Percentiles rank a stretch among this genome's conserved stretches.
Evolutionary conservation across 805 yeast species (phyloP).

Genomic region (Ogataea nonfermentans): DNA sequence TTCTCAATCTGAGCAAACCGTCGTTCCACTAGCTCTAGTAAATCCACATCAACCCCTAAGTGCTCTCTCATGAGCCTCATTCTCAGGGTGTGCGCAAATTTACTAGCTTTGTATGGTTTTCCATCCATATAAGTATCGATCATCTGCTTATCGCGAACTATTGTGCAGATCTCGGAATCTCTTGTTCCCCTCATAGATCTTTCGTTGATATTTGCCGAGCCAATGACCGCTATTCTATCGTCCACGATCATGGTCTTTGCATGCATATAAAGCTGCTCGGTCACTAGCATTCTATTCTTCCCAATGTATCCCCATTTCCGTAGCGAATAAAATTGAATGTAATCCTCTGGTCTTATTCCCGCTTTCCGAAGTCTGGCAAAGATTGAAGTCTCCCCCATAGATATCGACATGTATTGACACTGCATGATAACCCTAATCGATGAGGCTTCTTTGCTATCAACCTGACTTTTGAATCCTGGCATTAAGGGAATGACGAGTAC

Average conservation of each 20-base stretch:
- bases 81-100: slow-evolving; percentile 85
- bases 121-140: slow-evolving; percentile 78
- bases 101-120: slow-evolving; percentile 73
- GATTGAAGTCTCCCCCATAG: slow-evolving; percentile 84
- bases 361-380: slow-evolving; percentile 75
- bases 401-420: slow-evolving; percentile 91
- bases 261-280: slow-evolving; percentile 92
- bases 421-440: slow-evolving; percentile 95
- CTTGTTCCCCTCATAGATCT: slow-evolving; percentile 92
- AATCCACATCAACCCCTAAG: slow-evolving; percentile 88
- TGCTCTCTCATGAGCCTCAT: slow-evolving; percentile 96
- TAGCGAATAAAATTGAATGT: slow-evolving; percentile 86
- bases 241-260: slow-evolving; percentile 91
- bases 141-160: slow-evolving; percentile 79
- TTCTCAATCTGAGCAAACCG: slow-evolving; percentile 52
- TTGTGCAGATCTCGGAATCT: slow-evolving; percentile 91
- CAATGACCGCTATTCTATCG: slow-evolving; percentile 90
- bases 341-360: slow-evolving; percentile 86
- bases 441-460: slow-evolving; percentile 90
- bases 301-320: slow-evolving; percentile 97
- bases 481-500: slow-evolving; percentile 87
- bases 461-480: slow-evolving; percentile 96
- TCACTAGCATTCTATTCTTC: slow-evolving; percentile 63
- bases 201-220: slow-evolving; percentile 96
- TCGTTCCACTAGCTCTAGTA: slow-evolving; percentile 76